A percentile compares a stretch with the other conserved stretches of the same genome.
These are phyloP conservation scores for Manihot esculenta DNA, from an alignment of 441 rosid species.

Conservation along the genomic window DNA sequence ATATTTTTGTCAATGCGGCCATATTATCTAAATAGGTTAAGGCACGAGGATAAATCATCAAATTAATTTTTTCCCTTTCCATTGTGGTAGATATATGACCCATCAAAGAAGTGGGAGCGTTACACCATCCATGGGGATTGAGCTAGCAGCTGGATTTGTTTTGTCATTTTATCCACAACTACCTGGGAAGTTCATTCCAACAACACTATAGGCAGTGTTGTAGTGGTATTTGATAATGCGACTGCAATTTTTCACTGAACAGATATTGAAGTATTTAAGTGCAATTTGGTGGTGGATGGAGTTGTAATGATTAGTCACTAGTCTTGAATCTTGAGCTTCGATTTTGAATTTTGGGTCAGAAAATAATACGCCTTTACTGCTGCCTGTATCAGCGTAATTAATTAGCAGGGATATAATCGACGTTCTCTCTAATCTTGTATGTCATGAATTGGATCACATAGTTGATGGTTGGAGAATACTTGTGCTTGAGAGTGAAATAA, in stretches of 20 bases:
- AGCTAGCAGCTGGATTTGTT: constrained; percentile 10
- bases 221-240: too few species aligned
- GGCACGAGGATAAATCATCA: background rate
- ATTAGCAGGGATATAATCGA: too few species aligned
- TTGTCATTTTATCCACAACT: background rate
- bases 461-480: too few species aligned
- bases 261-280: background rate
- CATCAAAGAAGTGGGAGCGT: constrained; percentile 90
- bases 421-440: too few species aligned
- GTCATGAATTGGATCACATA: too few species aligned
- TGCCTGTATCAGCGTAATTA: background rate
- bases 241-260: background rate
- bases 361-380: background rate
- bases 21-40: too few species aligned
- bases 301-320: background rate
- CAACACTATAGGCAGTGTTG: background rate
- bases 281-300: background rate
- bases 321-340: background rate
- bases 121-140: constrained; percentile 95
- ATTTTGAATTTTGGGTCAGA: too few species aligned
- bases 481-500: too few species aligned
- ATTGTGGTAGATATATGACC: constrained; percentile 72
- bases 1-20: background rate
- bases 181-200: background rate
- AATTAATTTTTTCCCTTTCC: background rate